phyloP scores from a whole-genome alignment of 176 grass and related monocot genomes.

The Dactylis glomerata region DNA sequence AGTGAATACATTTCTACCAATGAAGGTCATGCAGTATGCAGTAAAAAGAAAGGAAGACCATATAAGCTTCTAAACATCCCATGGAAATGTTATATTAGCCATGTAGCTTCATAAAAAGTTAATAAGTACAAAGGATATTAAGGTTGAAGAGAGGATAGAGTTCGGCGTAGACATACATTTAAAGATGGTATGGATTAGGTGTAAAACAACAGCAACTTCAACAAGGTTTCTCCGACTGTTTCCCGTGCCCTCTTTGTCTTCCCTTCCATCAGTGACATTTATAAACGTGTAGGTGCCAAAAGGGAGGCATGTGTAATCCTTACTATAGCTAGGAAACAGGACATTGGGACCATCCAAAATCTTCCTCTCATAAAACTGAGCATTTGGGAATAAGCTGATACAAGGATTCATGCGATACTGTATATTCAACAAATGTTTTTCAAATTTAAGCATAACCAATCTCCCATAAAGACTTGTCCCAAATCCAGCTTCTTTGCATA shows the following conservation, averaged over 20 bases:
- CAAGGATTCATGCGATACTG: constrained; percentile 78
- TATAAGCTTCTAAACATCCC: neutral
- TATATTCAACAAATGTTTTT: constrained; percentile 65
- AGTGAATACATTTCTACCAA: neutral
- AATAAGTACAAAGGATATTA: neutral
- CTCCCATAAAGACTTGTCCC: constrained; percentile 72
- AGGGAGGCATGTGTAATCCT: constrained; percentile 26
- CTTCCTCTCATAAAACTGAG: constrained; percentile 51
- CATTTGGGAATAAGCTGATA: constrained; percentile 78
- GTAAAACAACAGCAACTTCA: constrained; percentile 64
- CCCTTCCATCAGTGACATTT: constrained; percentile 59
- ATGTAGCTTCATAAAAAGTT: neutral
- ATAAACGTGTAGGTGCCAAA: constrained; percentile 63
- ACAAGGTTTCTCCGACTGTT: constrained; percentile 58
- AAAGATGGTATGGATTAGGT: constrained; percentile 52
- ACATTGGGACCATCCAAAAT: constrained; percentile 74
- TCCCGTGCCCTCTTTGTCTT: constrained; percentile 55
- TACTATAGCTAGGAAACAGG: constrained; percentile 41
- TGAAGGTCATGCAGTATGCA: neutral
- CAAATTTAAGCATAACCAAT: constrained; percentile 42
- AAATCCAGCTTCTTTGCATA: constrained; percentile 63
- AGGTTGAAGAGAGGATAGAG: neutral
- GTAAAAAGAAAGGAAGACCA: neutral
- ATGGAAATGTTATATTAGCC: neutral
- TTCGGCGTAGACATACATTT: constrained; percentile 43